A percentile compares a stretch with the other conserved stretches of the same genome.
Conservation (phyloP, 2,329 filamentous ascomycete species). For the Alternaria atra region DNA sequence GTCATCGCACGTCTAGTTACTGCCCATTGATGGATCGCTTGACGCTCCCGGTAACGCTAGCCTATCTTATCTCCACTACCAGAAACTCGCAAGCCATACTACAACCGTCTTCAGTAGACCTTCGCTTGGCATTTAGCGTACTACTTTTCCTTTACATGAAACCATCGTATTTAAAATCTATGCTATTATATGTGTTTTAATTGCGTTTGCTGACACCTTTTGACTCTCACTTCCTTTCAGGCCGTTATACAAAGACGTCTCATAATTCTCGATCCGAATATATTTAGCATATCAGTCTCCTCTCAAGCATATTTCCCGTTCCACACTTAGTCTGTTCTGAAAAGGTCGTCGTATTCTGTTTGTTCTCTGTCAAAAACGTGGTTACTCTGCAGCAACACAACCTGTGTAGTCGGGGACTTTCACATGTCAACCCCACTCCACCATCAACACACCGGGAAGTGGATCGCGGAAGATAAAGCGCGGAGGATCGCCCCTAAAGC, state of each 20-base stretch:
- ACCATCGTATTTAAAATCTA: not conserved
- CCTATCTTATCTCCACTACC: constrained; percentile 4
- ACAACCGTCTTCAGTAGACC: not conserved
- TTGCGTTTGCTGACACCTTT: not conserved
- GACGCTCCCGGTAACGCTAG: not conserved
- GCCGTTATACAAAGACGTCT: not conserved
- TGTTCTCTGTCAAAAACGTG: not conserved
- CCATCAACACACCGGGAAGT: constrained; percentile 12
- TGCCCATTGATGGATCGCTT: constrained; percentile 1
- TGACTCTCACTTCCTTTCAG: not conserved
- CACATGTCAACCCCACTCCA: constrained; percentile 28
- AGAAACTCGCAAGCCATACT: constrained; percentile 1
- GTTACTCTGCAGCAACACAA: not conserved
- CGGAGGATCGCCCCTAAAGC: constrained; percentile 28
- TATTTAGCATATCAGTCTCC: not conserved
- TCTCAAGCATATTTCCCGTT: not conserved
- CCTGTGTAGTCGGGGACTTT: constrained; percentile 32
- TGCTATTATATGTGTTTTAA: not conserved
- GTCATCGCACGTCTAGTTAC: constrained; percentile 3
- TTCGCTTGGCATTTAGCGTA: not conserved
- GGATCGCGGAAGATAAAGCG: constrained; percentile 16
- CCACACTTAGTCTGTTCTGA: not conserved
- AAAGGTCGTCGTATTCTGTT: not conserved
- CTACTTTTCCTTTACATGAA: not conserved
- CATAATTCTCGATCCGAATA: not conserved